These are phyloP conservation scores for Penicillium italicum DNA, from an alignment of 2,329 filamentous ascomycete species.

Conservation along the genomic window DNA sequence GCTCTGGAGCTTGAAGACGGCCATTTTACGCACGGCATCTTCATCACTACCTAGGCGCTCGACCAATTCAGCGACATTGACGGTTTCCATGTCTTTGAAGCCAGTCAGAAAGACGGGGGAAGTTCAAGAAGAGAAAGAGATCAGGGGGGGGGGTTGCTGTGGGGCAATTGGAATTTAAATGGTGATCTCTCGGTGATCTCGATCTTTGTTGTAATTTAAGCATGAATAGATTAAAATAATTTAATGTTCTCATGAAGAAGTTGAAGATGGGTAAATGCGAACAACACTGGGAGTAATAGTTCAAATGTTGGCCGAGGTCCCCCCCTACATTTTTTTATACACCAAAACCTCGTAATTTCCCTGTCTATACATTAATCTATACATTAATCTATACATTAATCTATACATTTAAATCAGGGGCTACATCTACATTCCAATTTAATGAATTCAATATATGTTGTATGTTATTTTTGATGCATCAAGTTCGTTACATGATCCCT, in stretches of 20 bases:
- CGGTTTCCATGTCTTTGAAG: conserved; percentile 48
- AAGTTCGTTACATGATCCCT: neutral
- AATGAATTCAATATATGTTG: neutral
- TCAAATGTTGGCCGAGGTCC: too few relatives aligned
- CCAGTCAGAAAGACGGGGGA: neutral
- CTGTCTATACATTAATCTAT: too few relatives aligned
- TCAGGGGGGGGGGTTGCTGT: conserved; percentile 11
- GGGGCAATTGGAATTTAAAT: conserved; percentile 10
- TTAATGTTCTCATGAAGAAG: neutral
- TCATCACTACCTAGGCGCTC: conserved; percentile 60
- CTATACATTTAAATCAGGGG: too few relatives aligned
- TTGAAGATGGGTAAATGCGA: neutral
- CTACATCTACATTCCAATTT: too few relatives aligned
- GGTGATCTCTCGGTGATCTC: neutral
- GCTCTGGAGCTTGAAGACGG: conserved; percentile 94
- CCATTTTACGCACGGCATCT: conserved; percentile 96
- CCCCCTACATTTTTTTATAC: neutral
- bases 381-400: too few relatives aligned
- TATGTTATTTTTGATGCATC: neutral
- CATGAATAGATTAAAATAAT: neutral
- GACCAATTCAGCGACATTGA: conserved; percentile 57
- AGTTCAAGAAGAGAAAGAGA: conserved; percentile 8
- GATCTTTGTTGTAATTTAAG: neutral
- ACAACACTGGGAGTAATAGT: too few relatives aligned
- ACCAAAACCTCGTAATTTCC: neutral